These are phyloP conservation scores for Nigrospora osmanthi DNA, from an alignment of 2,329 filamentous ascomycete species.

Conservation along the genomic window DNA sequence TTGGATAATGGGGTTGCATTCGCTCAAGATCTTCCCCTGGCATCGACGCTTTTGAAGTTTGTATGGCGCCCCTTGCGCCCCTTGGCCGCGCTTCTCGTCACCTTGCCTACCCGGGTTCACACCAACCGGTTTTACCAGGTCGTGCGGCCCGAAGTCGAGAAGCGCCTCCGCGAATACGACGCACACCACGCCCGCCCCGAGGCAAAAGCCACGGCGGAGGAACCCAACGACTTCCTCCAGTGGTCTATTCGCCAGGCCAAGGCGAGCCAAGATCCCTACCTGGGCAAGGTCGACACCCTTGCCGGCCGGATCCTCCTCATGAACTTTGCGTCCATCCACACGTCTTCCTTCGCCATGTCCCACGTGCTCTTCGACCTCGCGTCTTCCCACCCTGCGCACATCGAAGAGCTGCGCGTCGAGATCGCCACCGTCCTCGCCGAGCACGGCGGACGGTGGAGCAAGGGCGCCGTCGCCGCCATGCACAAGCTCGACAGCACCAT, in stretches of 20 bases:
- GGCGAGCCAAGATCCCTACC: constrained; percentile 19
- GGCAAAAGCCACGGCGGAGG: constrained; percentile 12
- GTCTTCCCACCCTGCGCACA: constrained; percentile 23
- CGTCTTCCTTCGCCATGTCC: constrained; percentile 31
- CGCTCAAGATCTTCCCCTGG: constrained; percentile 14
- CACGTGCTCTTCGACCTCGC: constrained; percentile 35
- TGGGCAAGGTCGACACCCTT: constrained; percentile 17
- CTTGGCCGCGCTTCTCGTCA: constrained; percentile 13
- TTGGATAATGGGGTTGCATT: constrained; percentile 16
- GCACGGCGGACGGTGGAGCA: constrained; percentile 21
- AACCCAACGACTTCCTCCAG: constrained; percentile 35
- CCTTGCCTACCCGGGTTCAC: constrained; percentile 16
- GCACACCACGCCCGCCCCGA: constrained; percentile 12
- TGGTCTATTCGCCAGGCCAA: constrained; percentile 31
- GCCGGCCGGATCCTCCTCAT: constrained; percentile 31
- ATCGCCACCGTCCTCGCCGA: constrained; percentile 22
- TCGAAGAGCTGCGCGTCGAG: constrained; percentile 36
- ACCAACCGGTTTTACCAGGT: constrained; percentile 12
- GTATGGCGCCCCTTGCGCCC: constrained; percentile 13
- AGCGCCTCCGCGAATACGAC: constrained; percentile 14
- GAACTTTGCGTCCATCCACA: constrained; percentile 41
- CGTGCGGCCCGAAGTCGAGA: constrained; percentile 15
- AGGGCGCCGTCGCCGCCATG: constrained; percentile 23
- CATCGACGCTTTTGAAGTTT: constrained; percentile 10
- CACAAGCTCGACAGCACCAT: constrained; percentile 30